Conservation (phyloP, 495 filamentous ascomycete species). For the Ascodesmis nigricans region DNA sequence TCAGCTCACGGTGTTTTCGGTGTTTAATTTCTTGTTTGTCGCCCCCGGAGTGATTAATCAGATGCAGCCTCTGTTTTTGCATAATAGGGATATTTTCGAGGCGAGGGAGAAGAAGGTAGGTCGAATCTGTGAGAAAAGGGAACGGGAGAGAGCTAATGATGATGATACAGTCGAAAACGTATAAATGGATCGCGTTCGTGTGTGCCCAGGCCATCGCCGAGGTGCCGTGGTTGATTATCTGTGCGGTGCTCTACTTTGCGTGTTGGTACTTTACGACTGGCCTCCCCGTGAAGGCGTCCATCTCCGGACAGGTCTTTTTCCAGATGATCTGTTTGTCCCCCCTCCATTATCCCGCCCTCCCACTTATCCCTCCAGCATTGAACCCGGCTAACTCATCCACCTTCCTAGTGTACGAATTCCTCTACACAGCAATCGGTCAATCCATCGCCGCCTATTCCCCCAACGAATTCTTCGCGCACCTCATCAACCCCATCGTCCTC, state of each 20-base stretch:
- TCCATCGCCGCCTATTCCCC: constrained; percentile 34
- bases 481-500: constrained; percentile 33
- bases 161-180: constrained; percentile 53
- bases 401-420: constrained; percentile 12
- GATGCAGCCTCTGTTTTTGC: constrained; percentile 58
- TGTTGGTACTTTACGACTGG: constrained; percentile 67
- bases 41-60: constrained; percentile 50
- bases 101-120: constrained; percentile 32
- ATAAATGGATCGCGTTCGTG: constrained; percentile 64
- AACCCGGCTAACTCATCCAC: constrained; percentile 1
- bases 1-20: constrained; percentile 61
- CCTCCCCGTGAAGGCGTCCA: constrained; percentile 37
- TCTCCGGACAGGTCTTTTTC: too few species aligned
- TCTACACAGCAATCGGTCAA: constrained; percentile 8
- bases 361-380: background rate
- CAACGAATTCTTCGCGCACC: constrained; percentile 31
- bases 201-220: constrained; percentile 57
- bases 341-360: background rate
- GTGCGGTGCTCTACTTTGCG: constrained; percentile 43
- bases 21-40: constrained; percentile 52
- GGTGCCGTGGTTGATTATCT: constrained; percentile 46
- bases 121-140: too few species aligned
- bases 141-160: too few species aligned
- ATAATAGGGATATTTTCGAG: constrained; percentile 54
- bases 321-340: too few species aligned